Base-by-base conservation (phyloP, 2,329 filamentous ascomycete genomes). In the Ascochyta viciae-villosae region DNA sequence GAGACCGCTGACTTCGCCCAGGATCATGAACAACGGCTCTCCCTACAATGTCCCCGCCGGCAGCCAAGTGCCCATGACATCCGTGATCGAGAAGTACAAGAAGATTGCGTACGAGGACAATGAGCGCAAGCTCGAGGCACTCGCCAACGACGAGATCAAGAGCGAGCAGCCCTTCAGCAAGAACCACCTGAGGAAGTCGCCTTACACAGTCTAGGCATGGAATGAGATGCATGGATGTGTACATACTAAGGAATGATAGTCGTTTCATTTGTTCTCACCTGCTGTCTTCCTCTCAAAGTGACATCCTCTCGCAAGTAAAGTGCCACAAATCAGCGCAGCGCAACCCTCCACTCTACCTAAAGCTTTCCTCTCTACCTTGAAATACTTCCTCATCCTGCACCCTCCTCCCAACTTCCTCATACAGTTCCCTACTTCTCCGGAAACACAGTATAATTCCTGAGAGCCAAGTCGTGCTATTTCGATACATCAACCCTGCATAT, bases 1-100 rank as follows among this genome's bases (percentile, higher is more conserved):
- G n/a, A 8, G 4, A 34, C 24, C 9, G 52, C 64, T 71, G 54
- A 72, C 60, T 37, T 35, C 37, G 27, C 29, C 26, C 68, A 89
- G 87, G 65, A 77, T 83, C 61, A 84, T 89, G 76, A 89, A 89
- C 70, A 75, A 77, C 22, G 83, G 84, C 48, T 85, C 85, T 1
- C 86, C 86, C 15, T 87, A 80, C 75, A 90, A 90, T 68, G 82
- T 89, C 51, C 77, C 82, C 29, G 85, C 87, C 39, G 87, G 87
- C 47, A 83, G 84, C 59, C 75, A 81, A 51, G 82, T 82, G 44
- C 82, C 87, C 68, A 77, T 90, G 64, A 83, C 83, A 68, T 73
- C 81, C 48, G 78, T 89, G 51, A 84, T 87, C 56, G 83, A 81
- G 27, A 85, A 89, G 76, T 89, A 88, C 72, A 78, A 86, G 73